A percentile compares a stretch with the other conserved stretches of the same genome.
These are phyloP conservation scores for Ceratobasidium sp. DNA, from an alignment of 1,284 basidiomycete genomes.

Conservation along the genomic window DNA sequence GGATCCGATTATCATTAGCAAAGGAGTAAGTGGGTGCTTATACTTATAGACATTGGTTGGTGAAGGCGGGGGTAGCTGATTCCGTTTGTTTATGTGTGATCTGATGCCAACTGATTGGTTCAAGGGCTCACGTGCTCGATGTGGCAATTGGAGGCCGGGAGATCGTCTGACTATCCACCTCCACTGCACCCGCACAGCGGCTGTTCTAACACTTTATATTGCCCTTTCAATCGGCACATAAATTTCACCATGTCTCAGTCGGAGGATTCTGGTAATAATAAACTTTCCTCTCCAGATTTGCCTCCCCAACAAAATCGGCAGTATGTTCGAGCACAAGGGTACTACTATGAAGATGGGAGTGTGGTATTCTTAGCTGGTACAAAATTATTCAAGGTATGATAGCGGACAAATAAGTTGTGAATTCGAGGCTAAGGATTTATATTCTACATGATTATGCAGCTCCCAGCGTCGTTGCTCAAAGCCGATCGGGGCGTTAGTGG, in stretches of 20 bases:
- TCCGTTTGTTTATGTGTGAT: not conserved
- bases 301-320: too few relatives aligned
- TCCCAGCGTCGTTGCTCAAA: too few relatives aligned
- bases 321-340: too few relatives aligned
- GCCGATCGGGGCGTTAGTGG: not conserved
- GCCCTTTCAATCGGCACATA: too few relatives aligned
- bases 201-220: too few relatives aligned
- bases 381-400: not conserved
- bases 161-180: too few relatives aligned
- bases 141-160: too few relatives aligned
- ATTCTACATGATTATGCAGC: not conserved
- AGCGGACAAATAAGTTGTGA: not conserved
- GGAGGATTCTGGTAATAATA: not conserved
- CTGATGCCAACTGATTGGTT: conserved; percentile 16
- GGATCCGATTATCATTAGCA: not conserved
- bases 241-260: not conserved
- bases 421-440: not conserved
- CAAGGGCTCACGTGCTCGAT: too few relatives aligned
- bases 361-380: not conserved
- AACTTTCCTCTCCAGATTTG: too few relatives aligned
- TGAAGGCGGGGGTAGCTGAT: conserved; percentile 30
- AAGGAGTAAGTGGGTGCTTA: too few relatives aligned
- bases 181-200: too few relatives aligned
- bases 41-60: conserved; percentile 10
- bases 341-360: not conserved